Evolutionary conservation across 1,284 basidiomycete species (phyloP), one percentile per base, ranked within the genome.

Genomic region (Mycena citricolor): DNA sequence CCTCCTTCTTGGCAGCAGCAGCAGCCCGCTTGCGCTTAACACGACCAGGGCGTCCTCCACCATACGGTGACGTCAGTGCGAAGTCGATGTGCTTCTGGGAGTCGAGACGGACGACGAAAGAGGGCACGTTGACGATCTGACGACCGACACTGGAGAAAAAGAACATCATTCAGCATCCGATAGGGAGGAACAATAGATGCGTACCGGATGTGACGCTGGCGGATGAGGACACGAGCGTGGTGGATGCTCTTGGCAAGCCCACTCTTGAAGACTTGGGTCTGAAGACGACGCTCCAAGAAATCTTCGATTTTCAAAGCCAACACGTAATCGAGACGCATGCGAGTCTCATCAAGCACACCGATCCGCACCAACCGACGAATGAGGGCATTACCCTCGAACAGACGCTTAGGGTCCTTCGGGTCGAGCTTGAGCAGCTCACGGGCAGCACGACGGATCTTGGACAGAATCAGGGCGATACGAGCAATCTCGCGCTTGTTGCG

Each of bases 401-500:
- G 90, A 74, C 97, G 91, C 81, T 98, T 99, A 66, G 95, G 94
- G 76, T 99, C 97, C 74, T 99, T 99, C 73, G 88, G 90, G 63
- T 99, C 95, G 74, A 99, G 93, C 82, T 99, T 99, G 73, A 99
- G 88, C 56, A 99, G 89, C 78, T 99, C 95, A 90, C 95, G 95
- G 57, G 95, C 97, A 54, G 95, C 97, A 88, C 97, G 94, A 81
- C 95, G 94, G 69, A 99, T 99, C 83, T 99, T 98, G 66, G 97
- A 99, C 51, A 99, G 86, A 66, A 86, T 86, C 64, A 99, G 86
- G 68, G 94, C 86, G 71, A 99, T 98, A 66, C 97, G 91, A 95
- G 95, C 99, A 77, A 99, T 98, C 79, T 99, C 95, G 66, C 93
- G 90, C 84, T 99, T 99, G 90, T 98, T 99, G 72, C 94, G 91